A percentile compares a stretch with the other conserved stretches of the same genome.
Evolutionary conservation across 2,329 filamentous ascomycete species (phyloP).

Genomic region (Phoma herbarum): DNA sequence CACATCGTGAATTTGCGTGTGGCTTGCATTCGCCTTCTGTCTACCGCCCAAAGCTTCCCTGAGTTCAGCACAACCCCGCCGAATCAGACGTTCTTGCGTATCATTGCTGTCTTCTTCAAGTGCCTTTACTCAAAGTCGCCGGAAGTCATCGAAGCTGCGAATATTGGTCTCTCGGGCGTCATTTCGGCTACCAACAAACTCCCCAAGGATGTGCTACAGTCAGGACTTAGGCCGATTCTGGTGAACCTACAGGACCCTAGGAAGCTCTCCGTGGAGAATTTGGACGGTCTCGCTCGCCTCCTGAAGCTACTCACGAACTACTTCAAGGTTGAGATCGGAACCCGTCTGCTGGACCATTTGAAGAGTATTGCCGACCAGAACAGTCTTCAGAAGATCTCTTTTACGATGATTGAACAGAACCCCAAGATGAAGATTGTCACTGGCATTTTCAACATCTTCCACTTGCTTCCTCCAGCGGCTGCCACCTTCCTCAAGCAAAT

Average conservation of each 20-base stretch:
- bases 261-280: conserved; percentile 83
- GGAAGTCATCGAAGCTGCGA: conserved; percentile 92
- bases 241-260: conserved; percentile 96
- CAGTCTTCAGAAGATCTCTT: conserved; percentile 87
- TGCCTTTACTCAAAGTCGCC: conserved; percentile 92
- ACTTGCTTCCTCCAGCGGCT: conserved; percentile 89
- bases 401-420: conserved; percentile 93
- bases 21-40: conserved; percentile 90
- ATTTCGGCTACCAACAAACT: conserved; percentile 88
- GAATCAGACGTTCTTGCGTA: conserved; percentile 68
- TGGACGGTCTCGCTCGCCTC: conserved; percentile 90
- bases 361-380: conserved; percentile 85
- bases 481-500: conserved; percentile 90
- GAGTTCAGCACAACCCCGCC: conserved; percentile 83
- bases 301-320: conserved; percentile 94
- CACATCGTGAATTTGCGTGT: conserved; percentile 91
- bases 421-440: conserved; percentile 93
- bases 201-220: conserved; percentile 93
- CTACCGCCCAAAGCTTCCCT: conserved; percentile 90
- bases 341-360: conserved; percentile 91
- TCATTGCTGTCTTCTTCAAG: conserved; percentile 97
- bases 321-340: conserved; percentile 98
- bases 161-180: conserved; percentile 86
- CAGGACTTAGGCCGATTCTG: conserved; percentile 91
- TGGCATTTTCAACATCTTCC: conserved; percentile 95